A percentile compares a stretch with the other conserved stretches of the same genome.
These are phyloP conservation scores for Aaosphaeria arxii DNA, from an alignment of 2,329 filamentous ascomycete genomes.

Conservation along the genomic window DNA sequence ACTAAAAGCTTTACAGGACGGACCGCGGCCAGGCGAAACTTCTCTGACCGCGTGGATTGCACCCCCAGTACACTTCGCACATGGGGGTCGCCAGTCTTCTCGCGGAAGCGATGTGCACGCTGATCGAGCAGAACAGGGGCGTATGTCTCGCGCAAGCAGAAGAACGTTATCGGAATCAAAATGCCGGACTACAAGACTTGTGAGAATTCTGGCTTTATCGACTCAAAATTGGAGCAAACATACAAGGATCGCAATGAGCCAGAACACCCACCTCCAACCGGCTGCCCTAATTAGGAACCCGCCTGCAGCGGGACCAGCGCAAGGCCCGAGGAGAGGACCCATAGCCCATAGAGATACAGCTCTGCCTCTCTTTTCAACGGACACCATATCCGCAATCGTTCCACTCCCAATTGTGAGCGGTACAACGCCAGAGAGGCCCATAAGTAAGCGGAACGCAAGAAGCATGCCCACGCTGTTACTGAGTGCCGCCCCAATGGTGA, in stretches of 20 bases:
- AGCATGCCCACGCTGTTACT: conserved; percentile 25
- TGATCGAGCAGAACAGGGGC: conserved; percentile 38
- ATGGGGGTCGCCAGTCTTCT: conserved; percentile 48
- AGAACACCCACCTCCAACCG: conserved; percentile 13
- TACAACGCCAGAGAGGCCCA: conserved; percentile 3
- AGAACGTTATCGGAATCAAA: neutral
- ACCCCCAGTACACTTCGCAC: conserved; percentile 38
- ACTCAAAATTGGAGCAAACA: neutral
- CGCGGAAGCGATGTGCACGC: conserved; percentile 10
- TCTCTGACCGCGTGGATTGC: conserved; percentile 37
- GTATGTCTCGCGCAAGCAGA: conserved; percentile 40
- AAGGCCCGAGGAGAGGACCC: conserved; percentile 29
- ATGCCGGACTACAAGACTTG: neutral
- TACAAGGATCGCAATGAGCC: conserved; percentile 5
- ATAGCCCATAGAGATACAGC: conserved; percentile 16
- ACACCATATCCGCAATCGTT: conserved; percentile 17
- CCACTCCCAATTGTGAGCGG: conserved; percentile 16
- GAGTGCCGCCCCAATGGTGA: conserved; percentile 38
- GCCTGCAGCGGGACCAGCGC: conserved; percentile 8
- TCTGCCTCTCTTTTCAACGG: conserved; percentile 4
- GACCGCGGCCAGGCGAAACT: conserved; percentile 37
- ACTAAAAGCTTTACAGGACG: conserved; percentile 55
- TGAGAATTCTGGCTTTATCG: conserved; percentile 8
- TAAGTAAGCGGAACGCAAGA: conserved; percentile 8
- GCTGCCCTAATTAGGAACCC: conserved; percentile 6